Evolutionary conservation across 768 basidiomycete species (phyloP).

Genomic region (Phaffia tasmanica): DNA sequence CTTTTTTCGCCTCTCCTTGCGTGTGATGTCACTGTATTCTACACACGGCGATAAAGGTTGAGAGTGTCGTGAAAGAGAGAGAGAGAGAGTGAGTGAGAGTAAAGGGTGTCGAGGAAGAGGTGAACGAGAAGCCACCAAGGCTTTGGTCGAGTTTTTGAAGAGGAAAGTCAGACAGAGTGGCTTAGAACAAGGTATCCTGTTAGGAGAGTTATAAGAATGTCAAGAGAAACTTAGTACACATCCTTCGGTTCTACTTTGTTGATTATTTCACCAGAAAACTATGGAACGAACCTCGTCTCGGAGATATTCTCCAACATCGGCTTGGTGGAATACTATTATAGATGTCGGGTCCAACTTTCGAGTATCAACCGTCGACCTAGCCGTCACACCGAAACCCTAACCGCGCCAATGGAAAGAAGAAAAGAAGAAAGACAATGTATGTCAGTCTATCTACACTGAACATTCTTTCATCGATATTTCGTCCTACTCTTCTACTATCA

Average conservation of each 20-base stretch:
- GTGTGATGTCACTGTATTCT: too few species aligned
- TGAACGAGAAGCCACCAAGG: too few species aligned
- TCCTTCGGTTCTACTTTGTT: not conserved
- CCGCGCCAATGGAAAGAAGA: not conserved
- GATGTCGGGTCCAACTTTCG: conserved; percentile 93
- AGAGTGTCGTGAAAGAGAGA: too few species aligned
- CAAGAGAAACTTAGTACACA: not conserved
- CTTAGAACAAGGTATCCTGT: conserved; percentile 30
- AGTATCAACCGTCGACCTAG: conserved; percentile 88
- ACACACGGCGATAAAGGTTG: too few species aligned
- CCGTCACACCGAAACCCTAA: conserved; percentile 95
- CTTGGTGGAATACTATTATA: conserved; percentile 96
- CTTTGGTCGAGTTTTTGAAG: too few species aligned
- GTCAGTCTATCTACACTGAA: conserved; percentile 2
- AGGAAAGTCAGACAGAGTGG: too few species aligned
- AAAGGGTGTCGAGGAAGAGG: too few species aligned
- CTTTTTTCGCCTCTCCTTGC: too few species aligned
- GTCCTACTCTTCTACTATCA: not conserved
- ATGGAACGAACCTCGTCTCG: conserved; percentile 63
- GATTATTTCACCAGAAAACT: not conserved
- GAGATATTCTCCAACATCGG: conserved; percentile 95
- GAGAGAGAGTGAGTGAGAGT: too few species aligned
- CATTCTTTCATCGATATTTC: not conserved
- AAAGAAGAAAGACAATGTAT: conserved; percentile 23
- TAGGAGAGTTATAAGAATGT: not conserved